Evolutionary conservation across 2,329 filamentous ascomycete species (phyloP).

Genomic region (Penicillium verrucosum): DNA sequence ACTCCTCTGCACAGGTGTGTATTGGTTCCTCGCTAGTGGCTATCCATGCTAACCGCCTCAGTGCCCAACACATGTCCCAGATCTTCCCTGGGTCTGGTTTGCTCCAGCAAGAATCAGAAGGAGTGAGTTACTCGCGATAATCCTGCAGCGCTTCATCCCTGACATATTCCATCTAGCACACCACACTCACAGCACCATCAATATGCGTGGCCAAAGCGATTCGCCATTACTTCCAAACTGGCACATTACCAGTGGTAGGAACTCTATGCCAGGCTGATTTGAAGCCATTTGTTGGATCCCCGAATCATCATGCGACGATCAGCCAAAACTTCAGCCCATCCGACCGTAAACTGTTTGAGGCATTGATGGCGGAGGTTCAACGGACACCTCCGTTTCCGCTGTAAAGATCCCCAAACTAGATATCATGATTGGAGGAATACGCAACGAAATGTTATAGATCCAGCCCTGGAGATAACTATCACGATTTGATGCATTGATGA

Average conservation of each 20-base stretch:
- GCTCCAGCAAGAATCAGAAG: constrained; percentile 46
- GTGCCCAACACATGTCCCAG: constrained; percentile 36
- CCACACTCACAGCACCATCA: constrained; percentile 35
- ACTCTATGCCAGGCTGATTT: constrained; percentile 38
- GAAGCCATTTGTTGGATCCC: constrained; percentile 31
- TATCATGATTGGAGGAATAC: neutral
- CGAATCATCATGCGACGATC: constrained; percentile 1
- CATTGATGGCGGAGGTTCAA: constrained; percentile 17
- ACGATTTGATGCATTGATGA: constrained; percentile 3
- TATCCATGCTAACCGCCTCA: constrained; percentile 1
- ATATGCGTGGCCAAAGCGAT: constrained; percentile 37
- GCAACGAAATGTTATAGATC: neutral
- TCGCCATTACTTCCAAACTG: constrained; percentile 44
- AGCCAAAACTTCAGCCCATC: constrained; percentile 7
- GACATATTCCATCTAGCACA: constrained; percentile 25
- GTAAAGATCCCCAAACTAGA: neutral
- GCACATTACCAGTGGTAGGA: constrained; percentile 35
- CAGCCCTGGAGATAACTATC: neutral
- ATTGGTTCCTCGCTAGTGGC: neutral
- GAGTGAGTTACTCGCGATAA: constrained; percentile 30
- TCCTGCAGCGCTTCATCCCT: neutral
- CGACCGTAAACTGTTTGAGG: constrained; percentile 16
- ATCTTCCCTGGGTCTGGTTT: constrained; percentile 46
- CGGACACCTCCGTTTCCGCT: neutral
- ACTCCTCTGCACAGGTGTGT: constrained; percentile 49